phyloP scores from a whole-genome alignment of 2,329 filamentous ascomycete species.

The Colletotrichum siamense region DNA sequence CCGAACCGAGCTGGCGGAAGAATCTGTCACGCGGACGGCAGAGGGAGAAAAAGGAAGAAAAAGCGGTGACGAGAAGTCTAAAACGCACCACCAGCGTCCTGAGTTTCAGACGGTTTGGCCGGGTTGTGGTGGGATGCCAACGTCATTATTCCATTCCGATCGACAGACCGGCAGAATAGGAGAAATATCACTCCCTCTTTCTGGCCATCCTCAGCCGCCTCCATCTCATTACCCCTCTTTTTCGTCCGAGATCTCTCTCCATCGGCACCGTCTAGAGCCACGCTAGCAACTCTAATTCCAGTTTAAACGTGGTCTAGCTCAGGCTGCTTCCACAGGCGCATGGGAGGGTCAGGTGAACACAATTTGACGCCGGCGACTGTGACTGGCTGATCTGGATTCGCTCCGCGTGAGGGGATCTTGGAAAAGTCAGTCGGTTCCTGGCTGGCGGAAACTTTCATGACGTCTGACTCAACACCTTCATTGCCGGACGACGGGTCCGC shows the following conservation, averaged over 20 bases:
- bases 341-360: not conserved
- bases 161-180: not conserved
- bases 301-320: not conserved
- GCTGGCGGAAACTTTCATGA: not conserved
- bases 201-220: not conserved
- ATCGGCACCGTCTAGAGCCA: not conserved
- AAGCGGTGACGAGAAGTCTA: not conserved
- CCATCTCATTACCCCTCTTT: slow-evolving; percentile 1
- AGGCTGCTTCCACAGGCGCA: not conserved
- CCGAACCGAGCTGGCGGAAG: not conserved
- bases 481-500: not conserved
- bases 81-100: not conserved
- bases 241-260: not conserved
- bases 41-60: not conserved
- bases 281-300: not conserved
- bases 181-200: not conserved
- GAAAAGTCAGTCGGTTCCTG: not conserved
- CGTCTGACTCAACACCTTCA: not conserved
- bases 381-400: not conserved
- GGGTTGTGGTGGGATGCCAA: not conserved
- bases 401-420: not conserved
- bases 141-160: not conserved
- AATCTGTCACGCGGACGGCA: not conserved
- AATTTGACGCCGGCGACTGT: not conserved
- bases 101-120: not conserved